Evolutionary conservation across 2,329 filamentous ascomycete species (phyloP), one percentile per base, ranked within the genome.

Genomic region (Sordariomycetes sp.): DNA sequence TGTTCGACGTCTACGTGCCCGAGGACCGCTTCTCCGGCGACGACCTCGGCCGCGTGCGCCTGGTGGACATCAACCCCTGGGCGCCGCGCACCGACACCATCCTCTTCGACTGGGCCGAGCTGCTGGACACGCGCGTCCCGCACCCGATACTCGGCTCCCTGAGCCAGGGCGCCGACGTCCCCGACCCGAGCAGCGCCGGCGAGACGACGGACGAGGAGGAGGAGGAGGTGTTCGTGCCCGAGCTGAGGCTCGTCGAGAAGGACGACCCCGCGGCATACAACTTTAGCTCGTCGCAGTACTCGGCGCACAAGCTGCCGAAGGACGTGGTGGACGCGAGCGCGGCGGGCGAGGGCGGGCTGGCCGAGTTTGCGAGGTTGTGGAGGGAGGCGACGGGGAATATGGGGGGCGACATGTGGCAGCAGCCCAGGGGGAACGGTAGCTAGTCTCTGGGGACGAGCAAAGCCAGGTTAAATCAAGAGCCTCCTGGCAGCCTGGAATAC

Each of bases 41-140:
- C 32, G 76, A 87, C 1, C 81, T 95, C 58, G 83, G 89, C 54
- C 80, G 83, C 54, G 89, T 95, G 2, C 88, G 91, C 75, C 76
- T 99, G 12, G 87, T 99, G 54, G 94, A 99, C 68, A 88, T 99
- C 67, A 97, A 97, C 67, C 90, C 94, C 0, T 99, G 93, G 90
- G 93, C 93, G 1, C 82, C 85, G 50, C 79, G 90, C 60, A 99
- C 94, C 0, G 94, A 99, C 73, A 87, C 89, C 4, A 72, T 97
- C 52, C 77, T 97, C 1, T 99, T 96, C 69, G 87, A 85, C 51
- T 99, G 94, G 94, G 70, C 87, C 61, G 93, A 97, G 73, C 78
- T 99, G 48, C 76, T 97, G 60, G 84, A 82, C 0, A 81, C 90
- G 74, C 78, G 85, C 40, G 83, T 88, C 10, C 79, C 82, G 1